Conservation (phyloP, 768 basidiomycete species). For the Mycena olivaceomarginata region DNA sequence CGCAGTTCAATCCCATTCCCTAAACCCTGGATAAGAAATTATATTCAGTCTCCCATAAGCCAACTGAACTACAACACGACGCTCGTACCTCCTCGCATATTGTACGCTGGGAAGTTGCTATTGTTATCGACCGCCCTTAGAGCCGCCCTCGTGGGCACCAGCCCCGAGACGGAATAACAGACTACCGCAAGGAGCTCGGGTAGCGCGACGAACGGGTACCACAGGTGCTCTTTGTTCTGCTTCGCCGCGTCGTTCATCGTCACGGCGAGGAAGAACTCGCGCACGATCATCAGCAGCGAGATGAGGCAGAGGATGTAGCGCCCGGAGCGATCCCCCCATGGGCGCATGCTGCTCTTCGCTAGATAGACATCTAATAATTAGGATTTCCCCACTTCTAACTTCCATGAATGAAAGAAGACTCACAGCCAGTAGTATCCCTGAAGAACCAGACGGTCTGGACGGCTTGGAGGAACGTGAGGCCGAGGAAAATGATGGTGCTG, state of each 20-base stretch:
- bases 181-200: constrained; percentile 62
- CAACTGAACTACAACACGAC: too few species aligned
- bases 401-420: neutral
- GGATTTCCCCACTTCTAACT: too few species aligned
- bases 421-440: neutral
- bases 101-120: neutral
- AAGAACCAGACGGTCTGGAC: constrained; percentile 50
- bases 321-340: constrained; percentile 54
- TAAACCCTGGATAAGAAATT: too few species aligned
- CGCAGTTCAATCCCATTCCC: too few species aligned
- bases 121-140: neutral
- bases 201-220: constrained; percentile 64
- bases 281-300: constrained; percentile 58
- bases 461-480: constrained; percentile 56
- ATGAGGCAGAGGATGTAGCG: constrained; percentile 56
- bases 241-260: constrained; percentile 52
- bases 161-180: constrained; percentile 16
- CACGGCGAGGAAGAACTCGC: constrained; percentile 59
- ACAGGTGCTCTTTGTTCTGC: constrained; percentile 57
- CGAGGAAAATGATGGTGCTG: constrained; percentile 60
- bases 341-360: constrained; percentile 22
- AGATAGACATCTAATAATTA: neutral
- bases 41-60: too few species aligned
- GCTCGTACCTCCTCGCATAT: neutral
- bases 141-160: constrained; percentile 26